Evolutionary conservation across 306 rosid species (phyloP), one percentile per base, ranked within the genome.

Genomic region (Mucuna pruriens): DNA sequence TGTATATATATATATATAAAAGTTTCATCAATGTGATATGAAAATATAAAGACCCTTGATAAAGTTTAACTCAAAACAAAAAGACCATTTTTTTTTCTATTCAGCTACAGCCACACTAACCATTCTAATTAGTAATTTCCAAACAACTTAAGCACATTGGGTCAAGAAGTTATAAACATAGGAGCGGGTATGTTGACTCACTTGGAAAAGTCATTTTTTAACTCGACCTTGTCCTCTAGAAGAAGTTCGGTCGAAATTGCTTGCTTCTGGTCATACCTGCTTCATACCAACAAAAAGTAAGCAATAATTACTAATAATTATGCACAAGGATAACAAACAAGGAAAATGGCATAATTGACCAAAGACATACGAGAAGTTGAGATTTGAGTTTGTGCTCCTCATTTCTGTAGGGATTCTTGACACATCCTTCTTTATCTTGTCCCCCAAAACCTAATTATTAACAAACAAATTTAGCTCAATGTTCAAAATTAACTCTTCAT

Each of bases 331-430:
- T 61, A 31, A 29, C 68, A 61, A 61, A 45, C 9, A 75, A 33
- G 20, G 9, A 73, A 23, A 3, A 26, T 48, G 51, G 46, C 74
- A 19, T 10, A 31, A 62, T 33, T 2, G 5, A 36, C 6, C 17
- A 54, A 57, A 64, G 22, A 70, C 89, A 65, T 89, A 93, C 94
- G 92, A 88, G 78, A 88, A 88, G 70, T 82, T 75, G 69, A 85
- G 88, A 80, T 85, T 91, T 45, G 94, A 86, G 76, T 86, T 86
- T 80, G 92, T 76, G 61, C 84, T 84, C 82, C 82, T 76, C 66
- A 91, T 88, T 81, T 93, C 97, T 42, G 91, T 65, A 83, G 88
- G 94, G 51, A 90, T 87, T 84, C 87, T 85, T 17, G 94, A 82
- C 57, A 90, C 90, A 17, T 61, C 42, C 83, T 93, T 91, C 79